Conservation (phyloP, 2,329 filamentous ascomycete species). For the Botrytis cinerea region DNA sequence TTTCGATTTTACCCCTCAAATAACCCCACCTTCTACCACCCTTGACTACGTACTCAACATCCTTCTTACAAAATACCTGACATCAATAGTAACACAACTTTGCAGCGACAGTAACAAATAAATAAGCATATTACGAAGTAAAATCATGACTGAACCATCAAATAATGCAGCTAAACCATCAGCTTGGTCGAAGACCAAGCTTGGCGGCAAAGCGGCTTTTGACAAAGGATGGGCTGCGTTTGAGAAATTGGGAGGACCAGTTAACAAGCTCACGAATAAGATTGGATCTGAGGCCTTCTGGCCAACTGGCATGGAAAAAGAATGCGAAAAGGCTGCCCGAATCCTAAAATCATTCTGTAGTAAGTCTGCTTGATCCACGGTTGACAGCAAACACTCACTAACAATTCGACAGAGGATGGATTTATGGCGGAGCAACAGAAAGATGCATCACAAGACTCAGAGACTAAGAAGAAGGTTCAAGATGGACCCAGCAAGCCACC, state of each 20-base stretch:
- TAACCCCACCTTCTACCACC: neutral
- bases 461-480: constrained; percentile 47
- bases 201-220: constrained; percentile 24
- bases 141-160: constrained; percentile 1
- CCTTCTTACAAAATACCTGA: neutral
- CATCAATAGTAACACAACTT: neutral
- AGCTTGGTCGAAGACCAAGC: constrained; percentile 23
- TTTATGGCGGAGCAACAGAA: constrained; percentile 51
- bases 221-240: constrained; percentile 26
- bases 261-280: constrained; percentile 81
- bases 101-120: neutral
- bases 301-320: constrained; percentile 82
- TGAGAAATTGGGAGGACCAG: constrained; percentile 57
- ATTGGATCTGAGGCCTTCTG: constrained; percentile 81
- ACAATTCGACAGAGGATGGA: constrained; percentile 56
- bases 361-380: constrained; percentile 50
- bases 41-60: neutral
- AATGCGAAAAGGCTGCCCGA: constrained; percentile 87
- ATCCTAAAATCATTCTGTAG: constrained; percentile 91
- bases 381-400: constrained; percentile 27
- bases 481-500: constrained; percentile 54
- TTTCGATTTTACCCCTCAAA: neutral
- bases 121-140: neutral
- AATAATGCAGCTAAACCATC: constrained; percentile 1
- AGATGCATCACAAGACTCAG: constrained; percentile 17